These are phyloP conservation scores for Sclerotiophoma versabilis DNA, from an alignment of 2,329 filamentous ascomycete species.

Conservation along the genomic window DNA sequence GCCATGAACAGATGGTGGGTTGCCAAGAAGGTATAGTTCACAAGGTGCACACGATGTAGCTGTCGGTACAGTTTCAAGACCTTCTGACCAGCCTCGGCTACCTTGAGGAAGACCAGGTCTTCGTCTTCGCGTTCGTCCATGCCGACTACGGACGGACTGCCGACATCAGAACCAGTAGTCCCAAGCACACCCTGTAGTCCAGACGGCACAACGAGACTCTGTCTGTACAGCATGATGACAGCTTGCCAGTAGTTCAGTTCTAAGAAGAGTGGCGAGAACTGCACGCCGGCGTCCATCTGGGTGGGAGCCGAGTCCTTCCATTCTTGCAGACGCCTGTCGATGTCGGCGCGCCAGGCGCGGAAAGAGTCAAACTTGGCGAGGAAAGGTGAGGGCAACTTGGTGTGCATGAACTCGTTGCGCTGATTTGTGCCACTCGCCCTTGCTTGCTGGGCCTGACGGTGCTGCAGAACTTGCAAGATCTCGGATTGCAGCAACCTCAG, in stretches of 20 bases:
- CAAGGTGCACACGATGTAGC: constrained; percentile 83
- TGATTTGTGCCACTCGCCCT: constrained; percentile 70
- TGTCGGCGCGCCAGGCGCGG: constrained; percentile 84
- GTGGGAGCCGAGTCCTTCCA: constrained; percentile 87
- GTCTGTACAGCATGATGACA: constrained; percentile 92
- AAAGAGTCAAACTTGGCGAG: constrained; percentile 84
- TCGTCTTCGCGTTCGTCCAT: constrained; percentile 79
- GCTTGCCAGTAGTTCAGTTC: constrained; percentile 98
- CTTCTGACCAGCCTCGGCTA: constrained; percentile 92
- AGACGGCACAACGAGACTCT: constrained; percentile 84
- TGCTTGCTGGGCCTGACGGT: constrained; percentile 84
- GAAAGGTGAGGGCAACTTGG: constrained; percentile 82
- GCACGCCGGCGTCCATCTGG: constrained; percentile 80
- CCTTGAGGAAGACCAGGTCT: constrained; percentile 90
- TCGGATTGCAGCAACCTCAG: constrained; percentile 90
- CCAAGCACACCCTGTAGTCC: constrained; percentile 81
- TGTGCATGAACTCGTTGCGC: constrained; percentile 76
- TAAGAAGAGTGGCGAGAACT: constrained; percentile 87
- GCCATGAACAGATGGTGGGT: constrained; percentile 98
- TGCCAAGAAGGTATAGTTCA: constrained; percentile 95
- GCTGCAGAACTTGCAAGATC: constrained; percentile 91
- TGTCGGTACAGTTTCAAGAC: constrained; percentile 90
- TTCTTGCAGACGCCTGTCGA: constrained; percentile 80
- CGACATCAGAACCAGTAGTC: constrained; percentile 63
- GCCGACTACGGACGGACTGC: constrained; percentile 64